These are phyloP conservation scores for Kodamaea lidongshanica DNA, from an alignment of 805 yeast genomes.

Conservation along the genomic window DNA sequence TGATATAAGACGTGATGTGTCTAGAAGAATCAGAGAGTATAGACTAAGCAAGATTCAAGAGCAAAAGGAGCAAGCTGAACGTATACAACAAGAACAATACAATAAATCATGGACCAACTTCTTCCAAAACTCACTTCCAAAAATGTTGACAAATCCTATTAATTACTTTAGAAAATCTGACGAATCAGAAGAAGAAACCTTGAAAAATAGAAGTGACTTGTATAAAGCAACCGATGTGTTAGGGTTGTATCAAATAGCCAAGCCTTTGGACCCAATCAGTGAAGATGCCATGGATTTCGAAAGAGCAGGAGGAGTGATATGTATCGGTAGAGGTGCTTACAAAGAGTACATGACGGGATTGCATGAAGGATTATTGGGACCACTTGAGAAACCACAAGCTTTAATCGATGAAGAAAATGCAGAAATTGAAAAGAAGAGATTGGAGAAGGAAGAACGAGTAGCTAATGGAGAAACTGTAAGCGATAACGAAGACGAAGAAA, in stretches of 20 bases:
- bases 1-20: conserved; percentile 73
- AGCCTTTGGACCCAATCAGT: conserved; percentile 37
- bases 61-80: conserved; percentile 6
- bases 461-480: conserved; percentile 14
- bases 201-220: conserved; percentile 26
- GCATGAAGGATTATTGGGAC: conserved; percentile 94
- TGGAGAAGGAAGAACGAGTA: conserved; percentile 11
- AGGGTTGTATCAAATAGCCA: conserved; percentile 46
- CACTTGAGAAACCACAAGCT: conserved; percentile 49
- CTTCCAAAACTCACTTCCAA: conserved; percentile 16
- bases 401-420: conserved; percentile 15
- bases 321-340: conserved; percentile 93
- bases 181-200: conserved; percentile 20
- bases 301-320: conserved; percentile 76
- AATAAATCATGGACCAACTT: conserved; percentile 25
- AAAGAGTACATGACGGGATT: conserved; percentile 87
- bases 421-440: conserved; percentile 10
- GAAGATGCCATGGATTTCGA: conserved; percentile 38
- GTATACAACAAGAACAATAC: conserved; percentile 8
- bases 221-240: conserved; percentile 44
- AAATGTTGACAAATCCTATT: conserved; percentile 11
- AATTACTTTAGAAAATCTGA: conserved; percentile 18
- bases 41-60: conserved; percentile 38
- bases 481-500: conserved; percentile 20
- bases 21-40: conserved; percentile 69